phyloP scores from a whole-genome alignment of 2,329 filamentous ascomycete genomes.

The Beauveria medogensis region DNA sequence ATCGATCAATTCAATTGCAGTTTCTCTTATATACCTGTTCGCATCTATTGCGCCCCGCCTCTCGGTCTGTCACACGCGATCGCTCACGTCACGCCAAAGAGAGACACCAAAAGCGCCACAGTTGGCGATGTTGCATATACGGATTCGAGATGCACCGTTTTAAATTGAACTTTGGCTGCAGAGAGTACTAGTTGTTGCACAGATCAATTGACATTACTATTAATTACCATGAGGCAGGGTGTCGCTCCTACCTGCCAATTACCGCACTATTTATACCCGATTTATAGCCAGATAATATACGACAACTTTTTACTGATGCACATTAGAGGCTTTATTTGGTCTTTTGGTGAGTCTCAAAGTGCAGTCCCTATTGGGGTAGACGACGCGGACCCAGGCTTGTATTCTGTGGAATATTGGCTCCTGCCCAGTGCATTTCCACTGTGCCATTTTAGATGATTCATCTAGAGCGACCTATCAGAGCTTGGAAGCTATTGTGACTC shows the following conservation, averaged over 20 bases:
- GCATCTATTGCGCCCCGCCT: not conserved
- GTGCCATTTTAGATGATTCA: not conserved
- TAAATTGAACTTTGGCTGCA: not conserved
- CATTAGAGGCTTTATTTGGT: no score
- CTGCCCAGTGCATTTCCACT: no score
- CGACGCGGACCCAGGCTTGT: no score
- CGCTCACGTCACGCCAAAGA: not conserved
- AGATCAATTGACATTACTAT: not conserved
- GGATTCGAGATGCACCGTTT: not conserved
- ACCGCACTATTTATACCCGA: no score
- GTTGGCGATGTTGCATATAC: not conserved
- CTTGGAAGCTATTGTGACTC: not conserved
- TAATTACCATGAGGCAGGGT: not conserved
- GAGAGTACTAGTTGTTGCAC: no score
- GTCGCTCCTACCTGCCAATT: no score
- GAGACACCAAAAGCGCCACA: not conserved
- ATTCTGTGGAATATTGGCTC: not conserved
- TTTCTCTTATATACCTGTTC: not conserved
- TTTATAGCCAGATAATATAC: no score
- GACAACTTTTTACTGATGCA: no score
- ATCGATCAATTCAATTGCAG: not conserved
- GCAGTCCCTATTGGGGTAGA: not conserved
- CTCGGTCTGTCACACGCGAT: not conserved
- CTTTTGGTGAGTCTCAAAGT: no score
- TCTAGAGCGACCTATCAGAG: conserved; percentile 1